Evolutionary conservation across 2,329 filamentous ascomycete genomes (phyloP).

Genomic region (Colletotrichum sp.): DNA sequence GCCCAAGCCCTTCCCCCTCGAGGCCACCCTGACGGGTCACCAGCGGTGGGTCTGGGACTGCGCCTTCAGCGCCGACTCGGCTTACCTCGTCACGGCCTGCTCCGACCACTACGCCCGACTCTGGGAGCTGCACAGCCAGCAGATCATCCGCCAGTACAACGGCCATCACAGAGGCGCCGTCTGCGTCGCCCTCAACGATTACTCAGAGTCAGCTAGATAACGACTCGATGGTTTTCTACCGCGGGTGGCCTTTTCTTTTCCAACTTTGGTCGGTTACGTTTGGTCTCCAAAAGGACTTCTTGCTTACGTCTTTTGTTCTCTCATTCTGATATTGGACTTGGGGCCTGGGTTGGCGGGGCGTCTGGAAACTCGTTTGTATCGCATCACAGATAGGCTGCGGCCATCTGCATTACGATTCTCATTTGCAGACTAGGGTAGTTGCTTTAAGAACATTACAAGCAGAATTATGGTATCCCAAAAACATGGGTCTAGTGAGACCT

Average conservation of each 20-base stretch:
- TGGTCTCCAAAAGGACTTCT: constrained; percentile 2
- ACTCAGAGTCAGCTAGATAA: constrained; percentile 57
- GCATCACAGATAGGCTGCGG: constrained; percentile 7
- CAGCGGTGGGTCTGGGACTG: constrained; percentile 99
- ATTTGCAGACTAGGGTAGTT: constrained; percentile 1
- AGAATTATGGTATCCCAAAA: constrained; percentile 12
- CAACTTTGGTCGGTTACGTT: background rate
- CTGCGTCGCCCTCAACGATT: constrained; percentile 92
- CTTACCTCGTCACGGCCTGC: constrained; percentile 91
- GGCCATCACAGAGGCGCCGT: constrained; percentile 92
- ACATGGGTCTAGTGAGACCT: background rate
- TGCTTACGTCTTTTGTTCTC: background rate
- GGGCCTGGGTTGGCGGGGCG: constrained; percentile 22
- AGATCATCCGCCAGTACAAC: constrained; percentile 93
- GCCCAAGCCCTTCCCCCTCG: constrained; percentile 73
- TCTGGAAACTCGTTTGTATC: constrained; percentile 18
- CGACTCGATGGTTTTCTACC: background rate
- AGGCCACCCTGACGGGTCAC: constrained; percentile 87
- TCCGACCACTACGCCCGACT: constrained; percentile 91
- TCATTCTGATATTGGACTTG: background rate
- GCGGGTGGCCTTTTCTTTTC: background rate
- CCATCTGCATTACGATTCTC: constrained; percentile 8
- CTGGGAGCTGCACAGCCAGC: constrained; percentile 87
- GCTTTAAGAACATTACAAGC: constrained; percentile 5
- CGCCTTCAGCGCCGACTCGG: constrained; percentile 90